Conservation (phyloP, 345 rosid genomes). For the Euphorbia peplus region DNA sequence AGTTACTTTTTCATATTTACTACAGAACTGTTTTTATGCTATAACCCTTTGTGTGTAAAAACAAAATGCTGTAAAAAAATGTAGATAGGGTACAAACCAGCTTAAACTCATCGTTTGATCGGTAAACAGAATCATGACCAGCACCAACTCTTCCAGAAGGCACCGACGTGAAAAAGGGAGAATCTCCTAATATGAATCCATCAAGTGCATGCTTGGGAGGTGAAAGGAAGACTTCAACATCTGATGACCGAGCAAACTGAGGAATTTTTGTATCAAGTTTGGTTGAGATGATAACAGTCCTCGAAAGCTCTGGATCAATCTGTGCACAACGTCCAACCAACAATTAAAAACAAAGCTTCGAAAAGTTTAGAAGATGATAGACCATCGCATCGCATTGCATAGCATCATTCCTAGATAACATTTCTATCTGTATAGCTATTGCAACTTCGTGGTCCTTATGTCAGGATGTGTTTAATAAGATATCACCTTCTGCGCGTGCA, state of each 20-base stretch:
- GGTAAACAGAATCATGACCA: conserved; percentile 68
- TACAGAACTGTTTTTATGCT: background rate
- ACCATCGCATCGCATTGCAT: background rate
- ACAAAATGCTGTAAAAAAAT: conserved; percentile 1
- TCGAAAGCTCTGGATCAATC: conserved; percentile 95
- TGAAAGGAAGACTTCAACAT: conserved; percentile 90
- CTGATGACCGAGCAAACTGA: conserved; percentile 82
- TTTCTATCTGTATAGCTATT: background rate
- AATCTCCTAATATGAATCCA: conserved; percentile 80
- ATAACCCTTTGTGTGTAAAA: background rate
- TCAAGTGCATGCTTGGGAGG: conserved; percentile 83
- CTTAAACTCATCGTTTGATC: conserved; percentile 82
- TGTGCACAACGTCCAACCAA: conserved; percentile 26
- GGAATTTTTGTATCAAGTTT: conserved; percentile 94
- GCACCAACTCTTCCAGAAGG: conserved; percentile 95
- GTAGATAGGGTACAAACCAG: conserved; percentile 43
- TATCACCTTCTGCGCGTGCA: background rate
- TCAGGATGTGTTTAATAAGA: background rate
- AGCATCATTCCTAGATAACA: background rate
- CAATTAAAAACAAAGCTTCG: conserved; percentile 13
- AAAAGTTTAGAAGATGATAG: background rate
- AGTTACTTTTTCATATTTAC: background rate
- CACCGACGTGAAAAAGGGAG: conserved; percentile 92
- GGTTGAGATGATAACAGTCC: conserved; percentile 84
- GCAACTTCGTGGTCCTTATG: background rate